phyloP scores from a whole-genome alignment of 176 grass and related monocot species.

The Avena eriantha region DNA sequence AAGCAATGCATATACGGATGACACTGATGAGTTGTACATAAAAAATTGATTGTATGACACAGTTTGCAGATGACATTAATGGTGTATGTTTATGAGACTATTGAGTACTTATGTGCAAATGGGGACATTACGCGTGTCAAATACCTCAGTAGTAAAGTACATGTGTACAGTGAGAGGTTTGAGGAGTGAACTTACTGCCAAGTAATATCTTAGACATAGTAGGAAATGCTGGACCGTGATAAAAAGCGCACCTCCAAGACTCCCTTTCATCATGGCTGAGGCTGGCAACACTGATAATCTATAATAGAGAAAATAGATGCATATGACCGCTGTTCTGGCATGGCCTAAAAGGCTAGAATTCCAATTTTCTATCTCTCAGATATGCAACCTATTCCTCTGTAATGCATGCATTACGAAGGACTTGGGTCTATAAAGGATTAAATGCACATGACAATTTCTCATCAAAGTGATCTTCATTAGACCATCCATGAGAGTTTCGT shows the following conservation, averaged over 20 bases:
- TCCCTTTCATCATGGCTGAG: constrained; percentile 58
- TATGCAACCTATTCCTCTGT: constrained; percentile 14
- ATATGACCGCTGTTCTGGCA: constrained; percentile 19
- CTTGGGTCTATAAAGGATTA: neutral
- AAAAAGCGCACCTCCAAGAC: constrained; percentile 70
- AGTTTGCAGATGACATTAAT: neutral
- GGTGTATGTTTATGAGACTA: neutral
- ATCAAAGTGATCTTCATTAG: neutral
- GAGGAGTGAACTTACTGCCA: constrained; percentile 55
- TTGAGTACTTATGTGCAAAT: constrained; percentile 39
- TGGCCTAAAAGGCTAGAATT: constrained; percentile 5
- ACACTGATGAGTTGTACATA: constrained; percentile 16
- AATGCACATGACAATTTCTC: neutral
- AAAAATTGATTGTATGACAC: constrained; percentile 10
- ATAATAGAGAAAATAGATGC: constrained; percentile 40
- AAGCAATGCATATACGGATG: constrained; percentile 19
- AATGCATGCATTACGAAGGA: constrained; percentile 24
- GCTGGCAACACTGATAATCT: constrained; percentile 58
- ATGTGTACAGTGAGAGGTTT: neutral
- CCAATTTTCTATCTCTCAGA: constrained; percentile 33
- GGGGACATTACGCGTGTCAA: neutral
- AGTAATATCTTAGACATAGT: constrained; percentile 82
- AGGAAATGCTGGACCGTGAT: constrained; percentile 80
- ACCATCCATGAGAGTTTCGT: neutral
- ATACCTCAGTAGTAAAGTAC: neutral